Percentiles rank a stretch among this genome's conserved stretches.
Conservation (phyloP, 2,329 filamentous ascomycete species). For the Bertia moriformis region DNA sequence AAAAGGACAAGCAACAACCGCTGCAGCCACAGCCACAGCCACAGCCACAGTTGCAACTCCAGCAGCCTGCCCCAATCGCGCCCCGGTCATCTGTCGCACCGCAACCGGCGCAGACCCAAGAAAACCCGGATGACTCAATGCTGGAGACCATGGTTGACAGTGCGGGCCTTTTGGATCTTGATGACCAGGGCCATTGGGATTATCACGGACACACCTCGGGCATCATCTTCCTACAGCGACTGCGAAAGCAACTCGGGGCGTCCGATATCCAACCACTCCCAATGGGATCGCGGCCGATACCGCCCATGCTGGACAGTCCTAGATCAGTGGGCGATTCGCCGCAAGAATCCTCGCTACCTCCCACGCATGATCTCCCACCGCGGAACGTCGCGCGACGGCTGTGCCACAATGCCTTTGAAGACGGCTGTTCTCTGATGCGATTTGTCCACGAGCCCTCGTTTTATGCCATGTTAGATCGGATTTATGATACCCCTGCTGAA, state of each 20-base stretch:
- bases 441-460: conserved; percentile 74
- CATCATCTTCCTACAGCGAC: conserved; percentile 69
- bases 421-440: conserved; percentile 43
- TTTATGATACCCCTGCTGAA: conserved; percentile 59
- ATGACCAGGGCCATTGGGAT: conserved; percentile 84
- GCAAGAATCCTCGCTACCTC: conserved; percentile 33
- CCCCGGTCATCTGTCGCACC: neutral
- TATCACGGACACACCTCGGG: conserved; percentile 91
- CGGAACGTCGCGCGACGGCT: conserved; percentile 36
- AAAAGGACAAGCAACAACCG: neutral
- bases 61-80: neutral
- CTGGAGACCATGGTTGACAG: conserved; percentile 91
- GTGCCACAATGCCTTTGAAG: conserved; percentile 39
- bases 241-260: conserved; percentile 76
- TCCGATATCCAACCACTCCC: conserved; percentile 41
- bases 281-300: conserved; percentile 29
- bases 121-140: conserved; percentile 45
- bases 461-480: conserved; percentile 58
- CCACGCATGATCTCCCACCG: conserved; percentile 55
- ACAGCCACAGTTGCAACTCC: too few relatives aligned
- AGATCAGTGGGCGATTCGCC: conserved; percentile 50
- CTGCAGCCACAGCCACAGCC: neutral
- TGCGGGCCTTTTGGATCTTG: conserved; percentile 78
- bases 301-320: conserved; percentile 53
- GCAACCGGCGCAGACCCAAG: conserved; percentile 25